phyloP scores from a whole-genome alignment of 441 rosid species.

The Populus trichocarpa region DNA sequence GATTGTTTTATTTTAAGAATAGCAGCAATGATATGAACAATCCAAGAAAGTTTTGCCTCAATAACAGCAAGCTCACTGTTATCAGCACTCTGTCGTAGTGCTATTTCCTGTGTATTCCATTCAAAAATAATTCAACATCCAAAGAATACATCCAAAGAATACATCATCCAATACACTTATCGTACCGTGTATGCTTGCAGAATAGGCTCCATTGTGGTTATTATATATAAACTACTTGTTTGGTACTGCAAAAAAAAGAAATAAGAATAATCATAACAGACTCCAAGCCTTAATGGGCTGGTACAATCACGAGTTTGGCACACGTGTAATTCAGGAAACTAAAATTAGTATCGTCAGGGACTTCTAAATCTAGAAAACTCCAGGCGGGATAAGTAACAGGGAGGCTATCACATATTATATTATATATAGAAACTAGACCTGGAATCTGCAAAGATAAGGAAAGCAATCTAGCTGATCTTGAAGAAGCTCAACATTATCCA shows the following conservation, averaged over 20 bases:
- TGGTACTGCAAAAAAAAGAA: constrained; percentile 63
- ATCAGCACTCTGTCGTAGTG: constrained; percentile 53
- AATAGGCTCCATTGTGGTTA: constrained; percentile 89
- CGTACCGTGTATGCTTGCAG: constrained; percentile 90
- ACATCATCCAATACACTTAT: constrained; percentile 13
- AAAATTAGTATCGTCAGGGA: neutral
- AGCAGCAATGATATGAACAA: constrained; percentile 94
- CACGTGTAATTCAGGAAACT: neutral
- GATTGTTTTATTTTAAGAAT: constrained; percentile 87
- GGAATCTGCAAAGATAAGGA: constrained; percentile 97
- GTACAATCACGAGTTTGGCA: constrained; percentile 1
- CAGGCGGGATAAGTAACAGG: neutral
- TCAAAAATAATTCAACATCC: constrained; percentile 11
- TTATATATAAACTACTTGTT: constrained; percentile 72
- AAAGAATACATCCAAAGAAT: constrained; percentile 4
- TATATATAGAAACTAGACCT: constrained; percentile 46
- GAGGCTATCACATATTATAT: neutral
- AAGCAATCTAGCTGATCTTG: constrained; percentile 99
- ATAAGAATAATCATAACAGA: neutral
- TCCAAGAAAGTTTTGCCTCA: constrained; percentile 98
- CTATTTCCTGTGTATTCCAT: constrained; percentile 63
- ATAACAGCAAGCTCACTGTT: constrained; percentile 66
- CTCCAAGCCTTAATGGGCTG: neutral
- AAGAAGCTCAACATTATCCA: constrained; percentile 96
- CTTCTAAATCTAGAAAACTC: constrained; percentile 14